Conservation (phyloP, 805 yeast genomes). For the Saccharomyces mikatae region DNA sequence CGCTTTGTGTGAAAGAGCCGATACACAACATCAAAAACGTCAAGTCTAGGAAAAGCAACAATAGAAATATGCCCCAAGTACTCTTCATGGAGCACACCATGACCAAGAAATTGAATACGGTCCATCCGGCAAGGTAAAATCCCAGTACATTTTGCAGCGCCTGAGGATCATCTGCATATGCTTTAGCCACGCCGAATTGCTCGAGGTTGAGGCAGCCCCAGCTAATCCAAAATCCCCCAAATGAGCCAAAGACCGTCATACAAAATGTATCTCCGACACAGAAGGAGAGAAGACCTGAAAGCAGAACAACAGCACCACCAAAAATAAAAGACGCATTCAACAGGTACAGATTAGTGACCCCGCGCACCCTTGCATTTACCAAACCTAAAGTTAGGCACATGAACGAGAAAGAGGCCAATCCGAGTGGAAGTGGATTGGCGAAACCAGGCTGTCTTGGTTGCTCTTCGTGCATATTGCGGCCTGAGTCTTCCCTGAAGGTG, state of each 20-base stretch:
- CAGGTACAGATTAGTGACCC: slow-evolving; percentile 34
- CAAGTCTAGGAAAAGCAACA: slow-evolving; percentile 40
- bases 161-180: slow-evolving; percentile 33
- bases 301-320: slow-evolving; percentile 53
- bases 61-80: slow-evolving; percentile 42
- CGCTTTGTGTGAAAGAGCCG: slow-evolving; percentile 37
- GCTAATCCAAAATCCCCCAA: slow-evolving; percentile 61
- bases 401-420: slow-evolving; percentile 50
- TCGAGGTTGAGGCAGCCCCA: slow-evolving; percentile 50
- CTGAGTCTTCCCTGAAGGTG: no score
- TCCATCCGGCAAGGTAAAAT: slow-evolving; percentile 46
- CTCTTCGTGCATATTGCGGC: no score
- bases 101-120: slow-evolving; percentile 46
- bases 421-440: slow-evolving; percentile 36
- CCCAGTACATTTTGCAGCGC: slow-evolving; percentile 42
- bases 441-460: no score
- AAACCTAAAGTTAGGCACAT: slow-evolving; percentile 46
- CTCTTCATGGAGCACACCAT: slow-evolving; percentile 43
- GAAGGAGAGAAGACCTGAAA: slow-evolving; percentile 62
- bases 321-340: slow-evolving; percentile 47
- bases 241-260: slow-evolving; percentile 36
- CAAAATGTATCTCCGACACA: slow-evolving; percentile 60
- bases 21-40: slow-evolving; percentile 40
- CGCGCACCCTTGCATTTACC: slow-evolving; percentile 50
- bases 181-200: slow-evolving; percentile 42